Evolutionary conservation across 2,329 filamentous ascomycete species (phyloP), one percentile per base, ranked within the genome.

Genomic region (Laburnicola sp.): DNA sequence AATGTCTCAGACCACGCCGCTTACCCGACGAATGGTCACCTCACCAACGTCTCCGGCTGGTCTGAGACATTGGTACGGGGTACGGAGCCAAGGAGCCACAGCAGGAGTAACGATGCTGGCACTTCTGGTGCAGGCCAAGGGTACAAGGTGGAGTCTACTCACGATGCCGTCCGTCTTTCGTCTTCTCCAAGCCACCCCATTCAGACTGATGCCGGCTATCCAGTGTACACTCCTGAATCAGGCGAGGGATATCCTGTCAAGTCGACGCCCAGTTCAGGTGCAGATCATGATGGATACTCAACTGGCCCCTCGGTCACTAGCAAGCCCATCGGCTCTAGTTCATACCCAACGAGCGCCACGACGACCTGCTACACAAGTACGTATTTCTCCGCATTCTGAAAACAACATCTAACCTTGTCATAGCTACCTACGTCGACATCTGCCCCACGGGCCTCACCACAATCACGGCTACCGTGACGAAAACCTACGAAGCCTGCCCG

Each of bases 361-460:
- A 63, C 59, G 8, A 59, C 57, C 16, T 54, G 59, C 11, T 53
- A 59, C 35, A 64, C 58, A 9, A 62, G 59, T 63, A 60, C 53
- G 51, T 47, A 27, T 26, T 10, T 28, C 9, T 27, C 11, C 11
- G 2, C 4, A 11, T 48, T 16, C 16, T 16, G 16, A 16, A 3
- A 3, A 35, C 32, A 39, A 32, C 28, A 2, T 28, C 40, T 43
- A 43, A 48, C 26, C 11, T 35, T 22, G n/a, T 37, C 11, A 4
- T 25, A 47, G 57, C 63, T 32, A 65, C 66, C 22, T 72, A 72
- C 46, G 59, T 71, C n/a, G 69, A 73, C 37, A 56, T 70, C 25
- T 73, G 69, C 66, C 55, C 67, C 2, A 71, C 69, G 10, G 69
- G 70, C 23, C 55, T 70, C 25, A 71, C 66, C 11, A 71, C 69